phyloP scores from a whole-genome alignment of 169 alveolate genomes.

The Eimeria mitis region DNA sequence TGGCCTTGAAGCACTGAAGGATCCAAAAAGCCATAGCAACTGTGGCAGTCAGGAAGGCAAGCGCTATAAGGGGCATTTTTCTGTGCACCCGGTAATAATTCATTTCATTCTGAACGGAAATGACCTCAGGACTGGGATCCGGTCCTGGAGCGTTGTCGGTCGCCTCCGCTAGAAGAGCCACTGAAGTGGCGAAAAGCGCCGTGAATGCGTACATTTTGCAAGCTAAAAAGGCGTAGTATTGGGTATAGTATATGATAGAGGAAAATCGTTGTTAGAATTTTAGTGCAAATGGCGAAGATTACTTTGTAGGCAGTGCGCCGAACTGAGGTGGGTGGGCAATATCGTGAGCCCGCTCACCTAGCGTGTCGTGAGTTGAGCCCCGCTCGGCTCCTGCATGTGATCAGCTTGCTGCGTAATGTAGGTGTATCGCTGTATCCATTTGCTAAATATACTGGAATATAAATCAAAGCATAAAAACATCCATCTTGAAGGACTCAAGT shows the following conservation, averaged over 20 bases:
- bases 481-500: no score
- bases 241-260: not conserved
- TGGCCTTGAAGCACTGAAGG: not conserved
- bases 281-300: not conserved
- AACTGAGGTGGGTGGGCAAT: not conserved
- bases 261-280: not conserved
- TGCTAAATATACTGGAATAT: no score
- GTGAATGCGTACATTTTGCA: not conserved
- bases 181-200: not conserved
- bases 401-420: no score
- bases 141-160: not conserved
- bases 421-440: no score
- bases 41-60: not conserved
- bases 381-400: no score
- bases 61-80: not conserved
- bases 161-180: not conserved
- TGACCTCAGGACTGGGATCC: not conserved
- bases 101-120: not conserved
- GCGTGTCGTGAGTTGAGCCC: no score
- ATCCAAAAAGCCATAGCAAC: not conserved
- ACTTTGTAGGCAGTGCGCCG: no score
- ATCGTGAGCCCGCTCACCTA: not conserved
- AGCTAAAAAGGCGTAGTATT: not conserved
- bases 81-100: no score
- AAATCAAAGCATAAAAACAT: no score